Percentiles rank a stretch among this genome's conserved stretches.
These are phyloP conservation scores for Delitschia confertaspora DNA, from an alignment of 495 filamentous ascomycete species.

Conservation along the genomic window DNA sequence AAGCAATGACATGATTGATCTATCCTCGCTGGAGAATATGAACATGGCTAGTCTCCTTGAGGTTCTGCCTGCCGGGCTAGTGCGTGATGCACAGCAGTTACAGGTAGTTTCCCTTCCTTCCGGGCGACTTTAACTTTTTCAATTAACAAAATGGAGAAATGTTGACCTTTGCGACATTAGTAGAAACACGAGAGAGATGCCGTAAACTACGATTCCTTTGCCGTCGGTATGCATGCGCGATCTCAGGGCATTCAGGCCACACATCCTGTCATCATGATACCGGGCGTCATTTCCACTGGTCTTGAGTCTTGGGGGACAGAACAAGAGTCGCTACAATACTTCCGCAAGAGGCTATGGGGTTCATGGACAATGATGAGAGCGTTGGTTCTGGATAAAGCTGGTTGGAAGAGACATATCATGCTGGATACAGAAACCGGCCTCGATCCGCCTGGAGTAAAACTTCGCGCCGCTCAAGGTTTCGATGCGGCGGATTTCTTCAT, in stretches of 20 bases:
- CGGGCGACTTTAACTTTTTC: background rate
- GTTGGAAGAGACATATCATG: conserved; percentile 96
- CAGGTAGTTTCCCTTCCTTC: conserved; percentile 44
- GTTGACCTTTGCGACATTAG: conserved; percentile 19
- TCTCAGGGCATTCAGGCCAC: conserved; percentile 73
- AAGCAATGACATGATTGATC: conserved; percentile 72
- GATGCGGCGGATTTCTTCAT: conserved; percentile 97
- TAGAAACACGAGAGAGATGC: conserved; percentile 77
- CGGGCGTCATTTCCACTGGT: conserved; percentile 94
- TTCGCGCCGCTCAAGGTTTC: conserved; percentile 92
- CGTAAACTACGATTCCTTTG: conserved; percentile 85
- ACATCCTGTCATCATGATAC: conserved; percentile 93
- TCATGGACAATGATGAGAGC: conserved; percentile 98
- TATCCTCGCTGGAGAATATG: conserved; percentile 67
- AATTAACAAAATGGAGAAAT: background rate
- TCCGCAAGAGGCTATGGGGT: conserved; percentile 88
- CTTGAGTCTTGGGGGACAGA: conserved; percentile 93
- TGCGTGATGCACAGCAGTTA: conserved; percentile 74
- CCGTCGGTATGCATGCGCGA: conserved; percentile 72
- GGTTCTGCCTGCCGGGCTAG: conserved; percentile 69
- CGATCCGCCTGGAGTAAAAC: conserved; percentile 85
- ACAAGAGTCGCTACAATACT: conserved; percentile 72
- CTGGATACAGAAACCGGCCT: conserved; percentile 83
- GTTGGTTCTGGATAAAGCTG: conserved; percentile 81
- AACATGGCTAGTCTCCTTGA: conserved; percentile 77